Conservation (phyloP, 176 grass and related monocot species). For the Urochloa ruziziensis region DNA sequence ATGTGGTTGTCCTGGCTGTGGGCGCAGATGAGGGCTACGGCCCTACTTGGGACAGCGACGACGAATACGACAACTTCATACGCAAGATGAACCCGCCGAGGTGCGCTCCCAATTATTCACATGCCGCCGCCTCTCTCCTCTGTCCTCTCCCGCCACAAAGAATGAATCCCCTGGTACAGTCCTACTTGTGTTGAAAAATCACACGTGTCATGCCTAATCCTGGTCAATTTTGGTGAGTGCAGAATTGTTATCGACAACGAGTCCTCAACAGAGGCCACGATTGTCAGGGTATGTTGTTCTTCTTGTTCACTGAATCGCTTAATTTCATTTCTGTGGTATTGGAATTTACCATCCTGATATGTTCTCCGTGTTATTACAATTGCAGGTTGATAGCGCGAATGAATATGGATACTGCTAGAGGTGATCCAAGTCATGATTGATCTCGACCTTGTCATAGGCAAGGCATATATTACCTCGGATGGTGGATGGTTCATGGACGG, state of each 20-base stretch:
- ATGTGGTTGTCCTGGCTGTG: constrained; percentile 30
- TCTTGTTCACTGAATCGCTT: neutral
- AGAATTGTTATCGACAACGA: constrained; percentile 78
- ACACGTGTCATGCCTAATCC: neutral
- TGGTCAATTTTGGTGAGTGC: neutral
- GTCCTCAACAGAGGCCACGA: constrained; percentile 48
- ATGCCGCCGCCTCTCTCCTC: too few species aligned
- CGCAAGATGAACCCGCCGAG: constrained; percentile 89
- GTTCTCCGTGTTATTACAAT: neutral
- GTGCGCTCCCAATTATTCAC: constrained; percentile 32
- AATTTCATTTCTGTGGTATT: neutral
- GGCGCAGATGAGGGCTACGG: constrained; percentile 59
- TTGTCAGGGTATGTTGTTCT: constrained; percentile 47
- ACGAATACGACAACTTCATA: constrained; percentile 86
- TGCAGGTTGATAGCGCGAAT: constrained; percentile 70
- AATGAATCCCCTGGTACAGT: neutral
- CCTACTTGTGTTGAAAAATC: neutral
- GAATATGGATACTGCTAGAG: constrained; percentile 72
- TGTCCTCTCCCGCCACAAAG: neutral
- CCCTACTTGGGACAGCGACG: constrained; percentile 76
- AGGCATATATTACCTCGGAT: constrained; percentile 79
- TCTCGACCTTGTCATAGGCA: constrained; percentile 70
- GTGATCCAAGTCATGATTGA: constrained; percentile 83
- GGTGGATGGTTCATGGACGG: constrained; percentile 93
- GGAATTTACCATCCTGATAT: neutral